Evolutionary conservation across 495 filamentous ascomycete genomes (phyloP).

Genomic region (Daldinia concentrica): DNA sequence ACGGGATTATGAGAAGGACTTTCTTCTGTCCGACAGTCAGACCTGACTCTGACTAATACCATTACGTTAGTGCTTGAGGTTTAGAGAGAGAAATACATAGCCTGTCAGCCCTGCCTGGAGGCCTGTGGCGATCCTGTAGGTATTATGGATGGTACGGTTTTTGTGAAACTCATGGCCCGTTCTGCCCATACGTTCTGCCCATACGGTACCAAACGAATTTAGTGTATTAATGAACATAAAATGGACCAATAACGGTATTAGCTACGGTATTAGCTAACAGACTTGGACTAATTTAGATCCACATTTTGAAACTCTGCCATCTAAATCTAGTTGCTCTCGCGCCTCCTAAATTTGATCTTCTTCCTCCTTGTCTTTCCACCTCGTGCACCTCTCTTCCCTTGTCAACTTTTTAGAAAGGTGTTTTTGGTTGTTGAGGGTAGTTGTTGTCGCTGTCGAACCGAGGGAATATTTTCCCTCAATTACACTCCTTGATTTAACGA

Average conservation of each 20-base stretch:
- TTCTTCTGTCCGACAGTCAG: not conserved
- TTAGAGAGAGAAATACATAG: not conserved
- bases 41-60: not conserved
- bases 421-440: conserved; percentile 30
- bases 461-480: conserved; percentile 24
- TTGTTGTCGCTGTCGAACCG: conserved; percentile 24
- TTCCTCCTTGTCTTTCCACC: conserved; percentile 24
- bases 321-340: conserved; percentile 16
- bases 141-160: not conserved
- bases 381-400: conserved; percentile 32
- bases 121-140: not conserved
- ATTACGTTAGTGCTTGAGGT: not conserved
- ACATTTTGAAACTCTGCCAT: conserved; percentile 30
- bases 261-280: conserved; percentile 6
- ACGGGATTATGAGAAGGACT: conserved; percentile 2
- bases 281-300: conserved; percentile 25
- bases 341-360: conserved; percentile 38
- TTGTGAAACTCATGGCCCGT: not conserved
- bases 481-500: conserved; percentile 27
- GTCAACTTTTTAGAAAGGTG: conserved; percentile 26
- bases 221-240: too few relatives aligned
- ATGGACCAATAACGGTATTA: conserved; percentile 2
- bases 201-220: not conserved
- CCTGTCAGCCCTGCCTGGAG: conserved; percentile 3
- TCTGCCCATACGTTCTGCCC: not conserved